Evolutionary conservation across 176 grass and related monocot species (phyloP).

Genomic region (Otatea glauca): DNA sequence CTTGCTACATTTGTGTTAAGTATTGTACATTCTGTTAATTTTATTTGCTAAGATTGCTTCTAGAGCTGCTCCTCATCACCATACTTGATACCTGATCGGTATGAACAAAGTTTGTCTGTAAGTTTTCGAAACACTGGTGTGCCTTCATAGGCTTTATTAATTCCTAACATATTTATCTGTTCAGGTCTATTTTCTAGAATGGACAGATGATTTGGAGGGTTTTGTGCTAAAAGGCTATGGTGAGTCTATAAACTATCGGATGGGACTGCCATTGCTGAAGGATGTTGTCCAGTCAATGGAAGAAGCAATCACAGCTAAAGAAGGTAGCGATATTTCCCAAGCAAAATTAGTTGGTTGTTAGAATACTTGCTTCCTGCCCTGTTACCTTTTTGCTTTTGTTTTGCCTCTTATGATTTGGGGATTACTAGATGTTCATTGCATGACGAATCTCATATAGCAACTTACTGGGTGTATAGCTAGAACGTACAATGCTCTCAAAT

Average conservation of each 20-base stretch:
- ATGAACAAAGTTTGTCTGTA: not conserved
- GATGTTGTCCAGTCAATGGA: conserved; percentile 92
- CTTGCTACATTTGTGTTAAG: not conserved
- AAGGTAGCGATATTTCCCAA: conserved; percentile 58
- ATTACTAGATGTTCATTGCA: conserved; percentile 8
- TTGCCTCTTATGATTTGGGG: not conserved
- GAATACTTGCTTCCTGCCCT: not conserved
- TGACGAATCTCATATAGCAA: not conserved
- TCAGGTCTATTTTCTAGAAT: conserved; percentile 81
- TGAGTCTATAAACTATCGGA: conserved; percentile 88
- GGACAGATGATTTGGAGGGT: conserved; percentile 95
- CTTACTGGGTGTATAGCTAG: not conserved
- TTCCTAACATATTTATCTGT: conserved; percentile 34
- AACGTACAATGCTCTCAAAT: not conserved
- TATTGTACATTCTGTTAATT: conserved; percentile 12
- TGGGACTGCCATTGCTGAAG: conserved; percentile 82
- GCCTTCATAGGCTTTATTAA: not conserved
- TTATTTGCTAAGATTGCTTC: not conserved
- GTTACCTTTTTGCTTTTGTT: not conserved
- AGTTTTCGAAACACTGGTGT: not conserved
- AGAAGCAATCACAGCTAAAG: conserved; percentile 71
- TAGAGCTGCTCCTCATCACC: not conserved
- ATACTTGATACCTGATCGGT: not conserved
- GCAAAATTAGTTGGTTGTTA: conserved; percentile 5
- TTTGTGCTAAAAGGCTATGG: conserved; percentile 98